These are phyloP conservation scores for Aspergillus nomiae DNA, from an alignment of 2,329 filamentous ascomycete species.

Conservation along the genomic window DNA sequence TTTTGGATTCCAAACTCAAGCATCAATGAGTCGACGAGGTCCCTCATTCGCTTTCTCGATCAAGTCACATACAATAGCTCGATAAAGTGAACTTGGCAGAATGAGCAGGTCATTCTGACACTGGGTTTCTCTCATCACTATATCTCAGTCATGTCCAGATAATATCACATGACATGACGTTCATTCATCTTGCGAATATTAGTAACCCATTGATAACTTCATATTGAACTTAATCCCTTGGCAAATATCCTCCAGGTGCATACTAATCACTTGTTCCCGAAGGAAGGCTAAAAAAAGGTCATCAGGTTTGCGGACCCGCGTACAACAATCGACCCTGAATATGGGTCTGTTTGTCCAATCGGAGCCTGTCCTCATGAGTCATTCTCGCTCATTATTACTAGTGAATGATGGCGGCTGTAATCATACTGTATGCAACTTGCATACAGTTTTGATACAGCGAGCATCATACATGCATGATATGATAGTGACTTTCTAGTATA, in stretches of 20 bases:
- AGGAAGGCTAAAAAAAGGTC: background rate
- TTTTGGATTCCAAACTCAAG: background rate
- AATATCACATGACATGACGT: background rate
- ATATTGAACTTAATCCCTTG: too few relatives aligned
- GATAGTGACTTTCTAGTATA: background rate
- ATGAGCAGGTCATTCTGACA: background rate
- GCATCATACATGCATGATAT: background rate
- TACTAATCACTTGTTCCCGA: background rate
- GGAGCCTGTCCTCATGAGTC: background rate
- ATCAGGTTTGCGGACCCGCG: background rate
- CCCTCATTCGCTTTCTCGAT: background rate
- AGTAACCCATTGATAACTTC: background rate
- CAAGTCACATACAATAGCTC: background rate
- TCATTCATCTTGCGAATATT: background rate
- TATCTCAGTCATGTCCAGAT: background rate
- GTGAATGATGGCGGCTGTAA: background rate
- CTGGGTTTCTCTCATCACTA: too few relatives aligned
- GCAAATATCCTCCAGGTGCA: too few relatives aligned
- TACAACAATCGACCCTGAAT: background rate
- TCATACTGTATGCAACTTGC: slow-evolving; percentile 5
- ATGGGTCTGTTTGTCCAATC: slow-evolving; percentile 2
- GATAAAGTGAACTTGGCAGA: background rate
- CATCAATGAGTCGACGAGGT: background rate
- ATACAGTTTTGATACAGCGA: slow-evolving; percentile 4
- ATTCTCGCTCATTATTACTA: slow-evolving; percentile 15